Conservation (phyloP, 257 asterid genomes). For the Cinchona pubescens region DNA sequence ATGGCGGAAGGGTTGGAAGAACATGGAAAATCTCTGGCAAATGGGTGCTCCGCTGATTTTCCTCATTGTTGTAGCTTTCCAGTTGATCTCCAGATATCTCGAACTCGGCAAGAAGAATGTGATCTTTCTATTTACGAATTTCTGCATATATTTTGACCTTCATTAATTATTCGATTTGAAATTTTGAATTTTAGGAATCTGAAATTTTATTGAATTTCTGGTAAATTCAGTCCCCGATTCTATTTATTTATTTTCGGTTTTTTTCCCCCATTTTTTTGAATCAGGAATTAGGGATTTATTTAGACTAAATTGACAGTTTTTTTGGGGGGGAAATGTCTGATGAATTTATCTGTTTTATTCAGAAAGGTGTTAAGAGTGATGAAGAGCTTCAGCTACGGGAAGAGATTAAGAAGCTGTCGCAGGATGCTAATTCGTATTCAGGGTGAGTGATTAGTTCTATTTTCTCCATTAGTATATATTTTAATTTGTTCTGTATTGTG, state of each 20-base stretch:
- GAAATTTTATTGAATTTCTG: neutral
- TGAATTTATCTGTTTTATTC: conserved; percentile 2
- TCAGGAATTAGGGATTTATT: neutral
- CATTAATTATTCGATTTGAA: neutral
- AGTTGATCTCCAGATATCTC: conserved; percentile 54
- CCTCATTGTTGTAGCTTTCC: conserved; percentile 56
- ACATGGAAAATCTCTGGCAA: conserved; percentile 59
- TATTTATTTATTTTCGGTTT: no score
- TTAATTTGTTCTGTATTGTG: neutral
- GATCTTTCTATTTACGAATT: neutral
- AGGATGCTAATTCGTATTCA: conserved; percentile 69
- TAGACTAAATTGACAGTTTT: neutral
- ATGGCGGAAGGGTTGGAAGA: conserved; percentile 58
- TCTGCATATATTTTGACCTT: neutral
- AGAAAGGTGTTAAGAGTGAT: conserved; percentile 48
- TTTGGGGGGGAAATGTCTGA: no score
- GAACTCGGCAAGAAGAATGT: conserved; percentile 61
- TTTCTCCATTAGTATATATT: neutral
- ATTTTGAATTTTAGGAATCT: no score
- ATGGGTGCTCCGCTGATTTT: conserved; percentile 70
- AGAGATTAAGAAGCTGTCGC: conserved; percentile 68
- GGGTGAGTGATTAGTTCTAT: conserved; percentile 66
- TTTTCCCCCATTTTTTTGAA: no score
- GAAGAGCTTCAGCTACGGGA: conserved; percentile 49
- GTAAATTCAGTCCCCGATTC: neutral